Base-by-base conservation (phyloP, 2,329 filamentous ascomycete genomes). In the Aureobasidium subglaciale region DNA sequence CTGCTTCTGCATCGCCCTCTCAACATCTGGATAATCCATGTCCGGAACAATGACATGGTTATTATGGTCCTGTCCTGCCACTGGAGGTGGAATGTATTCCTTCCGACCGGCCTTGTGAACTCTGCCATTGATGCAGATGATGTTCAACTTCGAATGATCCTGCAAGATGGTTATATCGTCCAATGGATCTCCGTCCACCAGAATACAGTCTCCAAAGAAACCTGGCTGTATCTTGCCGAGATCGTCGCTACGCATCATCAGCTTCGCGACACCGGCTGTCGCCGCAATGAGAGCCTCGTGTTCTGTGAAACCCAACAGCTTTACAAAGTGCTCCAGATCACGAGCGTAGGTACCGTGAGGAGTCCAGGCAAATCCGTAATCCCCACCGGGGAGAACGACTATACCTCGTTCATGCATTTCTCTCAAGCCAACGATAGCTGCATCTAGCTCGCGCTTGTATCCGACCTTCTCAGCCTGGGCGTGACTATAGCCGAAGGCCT, bases 301-400 rank as follows among this genome's bases (percentile, higher is more conserved):
- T 0, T 73, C 66, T 0, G 74, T 76, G 60, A 76, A 77, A 1
- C 65, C 72, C 5, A 78, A 63, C 0, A 75, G 64, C 10, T 75
- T 72, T 13, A 73, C 68, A 45, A 78, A 78, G 55, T 77, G 75
- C 34, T 68, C 71, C 3, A 77, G 66, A 54, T 78, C 75, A 1
- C 70, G 68, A 0, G 75, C 73, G 59, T 78, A 77, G 0, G 74
- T 76, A 7, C 75, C 75, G 40, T 78, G 74, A 0, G 74, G 75
- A 0, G 71, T 73, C 75, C 74, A 77, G 1, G 74, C 71, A 53
- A 77, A 77, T 3, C 74, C 73, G 43, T 75, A 78, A 58, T 77
- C 73, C 18, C 64, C 74, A 27, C 73, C 73, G 11, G 75, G 75
- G 4, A 78, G 65, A 1, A 78, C 68, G 0, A 67, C 64, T 40